Evolutionary conservation across 179 eudicot species (phyloP), one percentile per base, ranked within the genome.

Genomic region (Beta macrorhiza): DNA sequence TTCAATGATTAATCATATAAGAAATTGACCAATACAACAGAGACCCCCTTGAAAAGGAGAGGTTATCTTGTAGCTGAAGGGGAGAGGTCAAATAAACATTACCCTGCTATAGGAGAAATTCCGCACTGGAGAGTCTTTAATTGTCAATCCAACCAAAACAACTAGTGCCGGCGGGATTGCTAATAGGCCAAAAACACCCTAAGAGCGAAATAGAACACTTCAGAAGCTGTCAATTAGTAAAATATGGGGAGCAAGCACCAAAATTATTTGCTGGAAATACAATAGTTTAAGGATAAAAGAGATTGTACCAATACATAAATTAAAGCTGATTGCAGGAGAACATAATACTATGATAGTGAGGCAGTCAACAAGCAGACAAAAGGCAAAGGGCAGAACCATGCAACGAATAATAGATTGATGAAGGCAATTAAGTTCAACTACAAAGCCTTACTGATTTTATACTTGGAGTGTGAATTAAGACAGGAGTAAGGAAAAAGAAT

Each of bases 141-240:
- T 69, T 53, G 74, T 72, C 67, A 80, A 70, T 56, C 86, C 86
- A 63, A 80, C 82, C 67, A 83, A 62, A 71, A 83, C 72, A 53
- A 83, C 86, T 74, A 83, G 64, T 32, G 83, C 86, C 15, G 86
- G 80, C 7, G 86, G 83, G 25, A 83, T 62, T 70, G 86, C 62
- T 52, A 83, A 71, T 61, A 80, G 72, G 77, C 86, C 86, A 80
- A 79, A 83, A 64, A 83, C 86, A 25, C 86, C 86, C 86, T 83
- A 25, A 12, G 37, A 75, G n/a, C 29, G 22, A 20, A 74, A 59
- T n/a, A 25, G 51, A 49, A 49, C 19, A 20, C 1, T 22, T 11
- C 51, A 51, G 58, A 13, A 20, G 59, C 14, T 20, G 56, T 11
- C 47, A 7, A 47, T 3, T 19, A 19, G 10, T 6, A 72, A 20